Base-by-base conservation (phyloP, 75 land plant genomes). In the Sequoia sempervirens region DNA sequence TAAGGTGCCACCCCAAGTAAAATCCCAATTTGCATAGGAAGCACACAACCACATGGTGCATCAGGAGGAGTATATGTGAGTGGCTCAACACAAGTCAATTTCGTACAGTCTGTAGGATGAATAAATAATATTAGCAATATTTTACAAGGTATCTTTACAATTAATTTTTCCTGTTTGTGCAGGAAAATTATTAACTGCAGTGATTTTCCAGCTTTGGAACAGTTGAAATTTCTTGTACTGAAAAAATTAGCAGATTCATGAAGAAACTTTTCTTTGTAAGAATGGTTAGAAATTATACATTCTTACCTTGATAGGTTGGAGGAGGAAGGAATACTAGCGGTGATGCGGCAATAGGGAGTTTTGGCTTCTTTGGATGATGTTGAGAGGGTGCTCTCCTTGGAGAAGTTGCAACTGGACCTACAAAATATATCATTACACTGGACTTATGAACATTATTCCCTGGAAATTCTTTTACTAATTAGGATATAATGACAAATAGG, bases 31-130 rank as follows among this genome's bases (percentile, higher is more conserved):
- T 89, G 90, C 86, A 96, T 93, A 20, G 98, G 97, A 40, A 90
- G 87, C 32, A 95, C 97, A 88, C 98, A 96, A 26, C 97, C 97
- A 84, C 98, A 96, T 23, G 98, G 95, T 80, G 94, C 92, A 61
- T 93, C 95, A 74, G 89, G 84, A 32, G 95, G 94, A 79, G 95
- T 89, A 68, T 87, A 47, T 28, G 97, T 95, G 30, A 91, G 89
- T 9, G 97, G 95, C 58, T 93, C 97, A 76, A 84, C 73, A 85
- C 98, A 96, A 53, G 80, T 50, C 46, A 85, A 82, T 70, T 88
- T 93, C 75, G 82, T 82, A 85, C 95, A 94, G 53, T 87, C 94
- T 91, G 90, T 46, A 46, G 58, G 46, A 61, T 10, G 2, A 86
- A 79, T 81, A 81, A 79, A 79, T 79, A 36, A 79, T n/a, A 40